Base-by-base conservation (phyloP, 169 alveolate genomes). In the Condylostoma magnum region DNA sequence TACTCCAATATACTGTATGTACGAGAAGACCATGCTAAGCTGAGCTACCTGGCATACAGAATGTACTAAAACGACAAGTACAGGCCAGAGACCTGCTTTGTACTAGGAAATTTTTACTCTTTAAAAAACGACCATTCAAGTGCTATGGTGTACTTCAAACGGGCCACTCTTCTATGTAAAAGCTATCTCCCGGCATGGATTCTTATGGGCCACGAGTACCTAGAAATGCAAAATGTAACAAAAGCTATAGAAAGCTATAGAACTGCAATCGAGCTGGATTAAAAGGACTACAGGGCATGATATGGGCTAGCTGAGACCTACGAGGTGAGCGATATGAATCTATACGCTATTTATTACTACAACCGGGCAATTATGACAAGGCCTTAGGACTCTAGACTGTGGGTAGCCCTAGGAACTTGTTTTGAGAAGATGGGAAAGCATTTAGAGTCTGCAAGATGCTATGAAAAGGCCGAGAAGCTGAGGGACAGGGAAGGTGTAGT, bases 21-120 rank as follows among this genome's bases (percentile, higher is more conserved):
- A 15, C 85, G 90, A 72, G 97, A 92, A 77, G 90, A 89, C 50
- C 80, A 78, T 56, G 94, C 95, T 15, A 94, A 92, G 65, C 71
- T 92, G 37, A 88, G 94, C 22, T 84, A 84, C 76, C 77, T 92
- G 50, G 97, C 97, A 31, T 84, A 81, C 54, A 63, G 84, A 80
- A 77, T 87, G 41, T 92, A 81, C 69, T 84, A 89, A 36, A 87
- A 87, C 56, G 92, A 92, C 67, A 92, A 92, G 69, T 92, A 92
- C 77, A 77, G 93, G 6, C 94, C 97, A 10, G 97, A 92, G 58
- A 89, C 97, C 6, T 92, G 95, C 69, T 92, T 94, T 77, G 94
- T 92, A 8, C 80, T 92, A 1, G 97, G 93, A 18, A 92, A 92
- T 67, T 92, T 87, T 56, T 92, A 92, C 69, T 80, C 91, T 20